Conservation (phyloP, 805 yeast genomes). For the Lachancea cidri region DNA sequence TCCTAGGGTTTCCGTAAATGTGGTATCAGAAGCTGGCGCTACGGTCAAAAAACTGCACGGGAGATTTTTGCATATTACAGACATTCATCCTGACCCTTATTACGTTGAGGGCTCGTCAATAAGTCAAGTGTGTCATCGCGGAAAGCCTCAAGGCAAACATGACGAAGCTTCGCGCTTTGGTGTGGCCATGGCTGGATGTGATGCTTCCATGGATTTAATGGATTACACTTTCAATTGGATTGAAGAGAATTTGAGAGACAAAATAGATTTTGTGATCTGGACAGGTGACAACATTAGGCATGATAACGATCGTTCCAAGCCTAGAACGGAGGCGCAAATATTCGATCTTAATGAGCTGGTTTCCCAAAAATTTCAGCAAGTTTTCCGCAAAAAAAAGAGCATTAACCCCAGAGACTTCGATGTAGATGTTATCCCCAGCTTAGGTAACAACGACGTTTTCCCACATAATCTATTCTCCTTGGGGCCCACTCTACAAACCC, state of each 20-base stretch:
- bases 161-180: slow-evolving; percentile 64
- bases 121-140: slow-evolving; percentile 52
- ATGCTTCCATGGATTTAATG: slow-evolving; percentile 60
- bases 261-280: slow-evolving; percentile 84
- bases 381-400: slow-evolving; percentile 46
- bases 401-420: slow-evolving; percentile 41
- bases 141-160: slow-evolving; percentile 19
- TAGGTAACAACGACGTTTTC: slow-evolving; percentile 85
- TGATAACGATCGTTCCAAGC: slow-evolving; percentile 69
- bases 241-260: slow-evolving; percentile 55
- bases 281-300: slow-evolving; percentile 87
- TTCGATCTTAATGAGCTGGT: slow-evolving; percentile 62
- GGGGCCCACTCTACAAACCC: slow-evolving; percentile 84
- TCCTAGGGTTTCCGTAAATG: slow-evolving; percentile 11
- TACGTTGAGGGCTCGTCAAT: slow-evolving; percentile 49
- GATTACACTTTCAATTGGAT: slow-evolving; percentile 66
- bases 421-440: slow-evolving; percentile 56
- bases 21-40: slow-evolving; percentile 6
- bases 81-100: slow-evolving; percentile 76
- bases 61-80: slow-evolving; percentile 79
- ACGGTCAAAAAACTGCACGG: slow-evolving; percentile 47
- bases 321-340: slow-evolving; percentile 69
- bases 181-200: slow-evolving; percentile 73
- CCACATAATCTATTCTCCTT: slow-evolving; percentile 83
- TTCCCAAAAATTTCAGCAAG: slow-evolving; percentile 45